Evolutionary conservation across 768 basidiomycete species (phyloP).

Genomic region (Mycena leptocephala): DNA sequence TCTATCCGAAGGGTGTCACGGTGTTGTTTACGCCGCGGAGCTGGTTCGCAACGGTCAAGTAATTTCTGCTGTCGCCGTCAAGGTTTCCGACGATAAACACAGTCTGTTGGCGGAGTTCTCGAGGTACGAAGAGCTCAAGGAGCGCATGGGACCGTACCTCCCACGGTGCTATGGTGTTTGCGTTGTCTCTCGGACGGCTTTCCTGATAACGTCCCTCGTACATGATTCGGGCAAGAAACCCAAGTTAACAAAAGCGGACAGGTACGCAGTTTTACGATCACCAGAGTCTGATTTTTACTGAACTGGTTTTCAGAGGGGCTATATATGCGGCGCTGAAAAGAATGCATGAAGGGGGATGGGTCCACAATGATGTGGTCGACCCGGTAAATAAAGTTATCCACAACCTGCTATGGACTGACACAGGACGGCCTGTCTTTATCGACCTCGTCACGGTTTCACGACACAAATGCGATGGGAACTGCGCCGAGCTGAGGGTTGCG

Average conservation of each 20-base stretch:
- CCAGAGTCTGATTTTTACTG: background rate
- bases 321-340: background rate
- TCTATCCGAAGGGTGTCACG: too few relatives aligned
- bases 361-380: slow-evolving; percentile 9
- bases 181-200: slow-evolving; percentile 2
- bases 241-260: background rate
- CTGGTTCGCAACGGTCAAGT: too few relatives aligned
- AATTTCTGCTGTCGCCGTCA: too few relatives aligned
- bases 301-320: background rate
- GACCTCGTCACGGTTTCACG: background rate
- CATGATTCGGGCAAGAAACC: background rate
- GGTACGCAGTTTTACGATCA: background rate
- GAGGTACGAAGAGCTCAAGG: background rate
- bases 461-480: background rate
- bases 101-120: background rate
- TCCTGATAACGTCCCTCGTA: background rate
- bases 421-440: slow-evolving; percentile 7
- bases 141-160: background rate
- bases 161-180: slow-evolving; percentile 17
- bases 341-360: slow-evolving; percentile 18
- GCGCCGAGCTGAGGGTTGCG: background rate
- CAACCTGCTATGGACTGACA: slow-evolving; percentile 4
- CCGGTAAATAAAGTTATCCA: background rate
- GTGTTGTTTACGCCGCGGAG: too few relatives aligned
- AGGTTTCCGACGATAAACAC: too few relatives aligned